A percentile compares a stretch with the other conserved stretches of the same genome.
phyloP scores from a whole-genome alignment of 108 stramenopile species.

The Skeletonema grethae region DNA sequence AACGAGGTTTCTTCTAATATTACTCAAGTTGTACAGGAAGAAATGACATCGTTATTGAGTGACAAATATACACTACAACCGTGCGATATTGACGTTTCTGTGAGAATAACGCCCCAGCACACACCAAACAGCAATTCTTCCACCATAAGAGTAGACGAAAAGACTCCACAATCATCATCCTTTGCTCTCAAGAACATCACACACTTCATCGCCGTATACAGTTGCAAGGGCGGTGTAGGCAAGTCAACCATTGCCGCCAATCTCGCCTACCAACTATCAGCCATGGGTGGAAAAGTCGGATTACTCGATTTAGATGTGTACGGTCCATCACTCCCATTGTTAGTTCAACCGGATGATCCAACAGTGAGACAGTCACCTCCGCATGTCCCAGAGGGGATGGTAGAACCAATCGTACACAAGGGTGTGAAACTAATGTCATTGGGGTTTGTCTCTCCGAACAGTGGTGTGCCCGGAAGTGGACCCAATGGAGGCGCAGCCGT shows the following conservation, averaged over 20 bases:
- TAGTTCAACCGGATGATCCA: conserved; percentile 79
- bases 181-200: conserved; percentile 71
- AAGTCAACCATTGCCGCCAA: conserved; percentile 97
- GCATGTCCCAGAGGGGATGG: conserved; percentile 60
- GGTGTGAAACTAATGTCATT: conserved; percentile 88
- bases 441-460: conserved; percentile 84
- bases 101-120: conserved; percentile 9
- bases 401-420: conserved; percentile 83
- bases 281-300: conserved; percentile 87
- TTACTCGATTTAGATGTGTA: conserved; percentile 98
- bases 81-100: conserved; percentile 20
- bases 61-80: conserved; percentile 16
- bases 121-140: conserved; percentile 27
- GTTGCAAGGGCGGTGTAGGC: conserved; percentile 98
- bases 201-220: conserved; percentile 87
- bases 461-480: conserved; percentile 90
- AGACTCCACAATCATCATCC: conserved; percentile 52
- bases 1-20: conserved; percentile 49
- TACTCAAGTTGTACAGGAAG: conserved; percentile 43
- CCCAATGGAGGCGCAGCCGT: conserved; percentile 72
- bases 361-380: conserved; percentile 68
- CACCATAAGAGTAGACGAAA: conserved; percentile 12
- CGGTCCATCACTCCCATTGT: conserved; percentile 92
- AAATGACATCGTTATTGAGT: conserved; percentile 17
- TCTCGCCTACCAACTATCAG: conserved; percentile 94